Conservation (phyloP, 176 grass and related monocot species). For the Phoenix roebelenii region DNA sequence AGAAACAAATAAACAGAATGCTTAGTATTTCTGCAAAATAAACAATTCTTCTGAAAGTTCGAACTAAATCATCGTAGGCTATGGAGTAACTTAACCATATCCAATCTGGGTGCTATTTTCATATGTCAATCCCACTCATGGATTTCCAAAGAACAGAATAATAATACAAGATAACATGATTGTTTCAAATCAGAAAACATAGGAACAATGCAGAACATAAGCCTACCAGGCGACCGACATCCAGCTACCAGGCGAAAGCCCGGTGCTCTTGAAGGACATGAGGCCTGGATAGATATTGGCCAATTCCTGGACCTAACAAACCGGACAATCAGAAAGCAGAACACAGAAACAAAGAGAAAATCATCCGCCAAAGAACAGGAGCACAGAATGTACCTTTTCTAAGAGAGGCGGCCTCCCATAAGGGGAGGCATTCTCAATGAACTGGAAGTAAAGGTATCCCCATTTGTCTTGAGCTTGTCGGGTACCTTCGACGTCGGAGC, state of each 20-base stretch:
- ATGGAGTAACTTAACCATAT: too few relatives aligned
- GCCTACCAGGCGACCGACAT: slow-evolving; percentile 93
- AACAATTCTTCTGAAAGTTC: too few relatives aligned
- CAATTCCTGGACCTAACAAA: slow-evolving; percentile 58
- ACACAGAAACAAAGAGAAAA: neutral
- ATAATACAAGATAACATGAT: too few relatives aligned
- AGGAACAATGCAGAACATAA: neutral
- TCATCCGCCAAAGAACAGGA: neutral
- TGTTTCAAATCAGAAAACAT: too few relatives aligned
- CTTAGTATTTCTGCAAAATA: too few relatives aligned
- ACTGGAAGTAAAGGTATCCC: slow-evolving; percentile 67
- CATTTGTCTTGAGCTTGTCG: slow-evolving; percentile 6
- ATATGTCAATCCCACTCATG: too few relatives aligned
- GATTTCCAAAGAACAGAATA: too few relatives aligned
- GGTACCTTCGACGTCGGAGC: too few relatives aligned
- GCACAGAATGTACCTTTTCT: slow-evolving; percentile 58
- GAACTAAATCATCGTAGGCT: too few relatives aligned
- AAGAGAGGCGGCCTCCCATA: slow-evolving; percentile 66
- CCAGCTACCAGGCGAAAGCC: slow-evolving; percentile 83
- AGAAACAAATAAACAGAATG: too few relatives aligned
- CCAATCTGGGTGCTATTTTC: too few relatives aligned
- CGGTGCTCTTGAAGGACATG: slow-evolving; percentile 48
- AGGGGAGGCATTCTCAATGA: slow-evolving; percentile 68
- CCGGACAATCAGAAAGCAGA: neutral
- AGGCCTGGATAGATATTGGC: slow-evolving; percentile 57